Conservation (phyloP, 495 filamentous ascomycete species). For the Zalerion maritima region DNA sequence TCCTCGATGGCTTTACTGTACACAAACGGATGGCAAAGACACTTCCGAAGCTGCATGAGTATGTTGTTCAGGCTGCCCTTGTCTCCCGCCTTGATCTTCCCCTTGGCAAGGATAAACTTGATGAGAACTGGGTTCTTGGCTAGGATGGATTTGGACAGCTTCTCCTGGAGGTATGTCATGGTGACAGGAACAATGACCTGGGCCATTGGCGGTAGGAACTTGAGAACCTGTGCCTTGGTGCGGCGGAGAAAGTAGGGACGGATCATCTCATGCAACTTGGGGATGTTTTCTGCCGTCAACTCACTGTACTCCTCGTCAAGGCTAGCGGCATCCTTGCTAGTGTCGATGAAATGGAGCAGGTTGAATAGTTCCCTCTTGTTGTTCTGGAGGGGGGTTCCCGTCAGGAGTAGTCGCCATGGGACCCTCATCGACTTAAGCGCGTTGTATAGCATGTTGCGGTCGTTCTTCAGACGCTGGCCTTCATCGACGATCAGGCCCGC, state of each 20-base stretch:
- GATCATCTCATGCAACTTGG: constrained; percentile 68
- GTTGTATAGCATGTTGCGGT: constrained; percentile 66
- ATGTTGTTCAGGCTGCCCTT: constrained; percentile 78
- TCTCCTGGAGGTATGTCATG: constrained; percentile 86
- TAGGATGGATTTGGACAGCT: constrained; percentile 86
- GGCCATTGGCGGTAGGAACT: constrained; percentile 78
- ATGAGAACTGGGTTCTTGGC: constrained; percentile 82
- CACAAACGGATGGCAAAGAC: constrained; percentile 88
- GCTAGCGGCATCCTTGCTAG: constrained; percentile 43
- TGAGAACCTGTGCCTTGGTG: constrained; percentile 80
- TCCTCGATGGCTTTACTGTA: constrained; percentile 87
- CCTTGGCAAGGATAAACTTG: constrained; percentile 58
- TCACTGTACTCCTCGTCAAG: constrained; percentile 63
- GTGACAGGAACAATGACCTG: constrained; percentile 90
- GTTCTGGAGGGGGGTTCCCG: constrained; percentile 88
- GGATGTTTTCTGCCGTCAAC: constrained; percentile 66
- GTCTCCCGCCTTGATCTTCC: constrained; percentile 52
- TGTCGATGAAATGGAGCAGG: constrained; percentile 81
- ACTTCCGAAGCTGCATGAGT: constrained; percentile 88
- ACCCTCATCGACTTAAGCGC: constrained; percentile 56
- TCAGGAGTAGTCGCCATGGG: constrained; percentile 71
- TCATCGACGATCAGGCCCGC: constrained; percentile 86
- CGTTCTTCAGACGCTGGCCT: constrained; percentile 91
- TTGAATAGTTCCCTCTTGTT: constrained; percentile 92
- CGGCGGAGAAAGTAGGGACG: constrained; percentile 57